Base-by-base conservation (phyloP, 176 grass and related monocot genomes). In the Puccinellia tenuiflora region DNA sequence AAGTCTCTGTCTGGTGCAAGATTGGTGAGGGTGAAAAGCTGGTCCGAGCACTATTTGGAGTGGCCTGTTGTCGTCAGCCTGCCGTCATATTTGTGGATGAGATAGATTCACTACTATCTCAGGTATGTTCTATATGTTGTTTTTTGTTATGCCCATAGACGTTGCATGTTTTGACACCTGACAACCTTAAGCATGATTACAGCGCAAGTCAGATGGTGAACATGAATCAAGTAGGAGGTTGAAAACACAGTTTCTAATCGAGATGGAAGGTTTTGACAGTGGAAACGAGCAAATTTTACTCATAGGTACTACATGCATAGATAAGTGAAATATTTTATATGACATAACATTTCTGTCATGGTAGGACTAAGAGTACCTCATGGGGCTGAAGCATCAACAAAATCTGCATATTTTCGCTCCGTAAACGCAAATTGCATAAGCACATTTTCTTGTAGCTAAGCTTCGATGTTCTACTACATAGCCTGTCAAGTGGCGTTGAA, bases 1-100 rank as follows among this genome's bases (percentile, higher is more conserved):
- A 72, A 76, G 43, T 86, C 39, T 78, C 52, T 78, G 84, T 9
- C 10, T 79, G 28, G 63, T 89, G 50, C 88, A 98, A 98, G 96
- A 98, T 98, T 93, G 96, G 96, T 28, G 96, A 98, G 82, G 95
- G 96, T 66, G 96, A 98, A 87, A 98, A 98, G 76, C 80, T 98
- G 56, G 96, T 98, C 46, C 84, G 96, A 22, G 96, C 96, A 82
- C 90, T 98, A 78, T 98, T 98, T 93, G 96, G 92, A 37, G 96
- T 98, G 53, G 96, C 96, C 52, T 85, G 79, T 59, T 98, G 96
- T 86, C 96, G 96, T 61, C 92, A 98, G 81, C 96, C 96, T 78
- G 90, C 96, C 63, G 96, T 98, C 43, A 98, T 98, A 84, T 98
- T 98, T 78, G 89, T 98, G 45, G 96, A 98, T 86, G 96, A 98